Base-by-base conservation (phyloP, 441 rosid species). In the Populus trichocarpa region DNA sequence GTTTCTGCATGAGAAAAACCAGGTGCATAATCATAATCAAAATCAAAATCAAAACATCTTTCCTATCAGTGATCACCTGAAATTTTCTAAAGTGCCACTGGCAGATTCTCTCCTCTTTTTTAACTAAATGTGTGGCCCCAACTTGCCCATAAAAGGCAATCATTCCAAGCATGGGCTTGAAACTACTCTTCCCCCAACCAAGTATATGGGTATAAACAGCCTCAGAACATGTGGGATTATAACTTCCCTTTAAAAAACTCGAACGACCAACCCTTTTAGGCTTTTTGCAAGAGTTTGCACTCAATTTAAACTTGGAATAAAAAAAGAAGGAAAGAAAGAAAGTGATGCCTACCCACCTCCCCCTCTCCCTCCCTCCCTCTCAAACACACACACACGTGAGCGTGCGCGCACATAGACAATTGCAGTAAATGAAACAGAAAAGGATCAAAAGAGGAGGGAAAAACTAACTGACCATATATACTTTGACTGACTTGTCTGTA, bases 1-100 rank as follows among this genome's bases (percentile, higher is more conserved):
- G 84, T 84, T 88, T 90, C 99, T 94, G 92, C 82, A 84, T 25
- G 38, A 70, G 63, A 63, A 75, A 74, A 63, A 79, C 13, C 13
- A 30, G 36, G 18, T n/a, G 53, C 8, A 75, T 16, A 63, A 2
- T 76, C 75, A 67, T 50, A 75, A 5, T 78, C 8, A 75, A 22
- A 64, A 2, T 74, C 75, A 67, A 69, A 75, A 5, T 75, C 32
- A 71, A 50, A 46, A 70, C 28, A 53, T 5, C 1, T 61, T 18
- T 14, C 38, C 11, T 6, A 59, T 67, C 57, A 18, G 28, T n/a
- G n/a, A 50, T 26, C 32, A 40, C 8, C 14, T n/a, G 2, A 26
- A 72, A 72, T 61, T 61, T 59, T 9, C 28, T 23, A 10, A 10
- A 61, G 23, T 59, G 26, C 23, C 28, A 3, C 14, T 22, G 28